Evolutionary conservation across 805 yeast genomes (phyloP), one percentile per base, ranked within the genome.

Genomic region (Tetrapisispora arboricola): DNA sequence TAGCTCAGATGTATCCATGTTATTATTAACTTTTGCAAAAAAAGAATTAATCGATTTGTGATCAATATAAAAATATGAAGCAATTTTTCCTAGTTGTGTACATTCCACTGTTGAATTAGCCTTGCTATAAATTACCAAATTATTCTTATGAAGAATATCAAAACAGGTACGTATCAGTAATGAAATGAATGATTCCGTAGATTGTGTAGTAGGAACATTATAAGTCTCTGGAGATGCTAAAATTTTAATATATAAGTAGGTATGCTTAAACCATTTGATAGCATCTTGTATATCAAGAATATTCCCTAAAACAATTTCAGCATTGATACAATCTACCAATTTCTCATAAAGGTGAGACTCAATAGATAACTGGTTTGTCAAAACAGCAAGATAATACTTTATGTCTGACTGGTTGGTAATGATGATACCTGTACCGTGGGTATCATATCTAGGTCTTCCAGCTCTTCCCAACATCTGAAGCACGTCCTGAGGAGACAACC

Each of bases 401-500:
- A 90, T 71, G 51, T 87, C 94, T 17, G 79, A 78, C 44, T 84
- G 92, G 0, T 88, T 72, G 0, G 97, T 92, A 37, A 90, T 85
- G 25, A 90, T 84, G 3, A 90, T 78, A 65, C 97, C 98, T 51
- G 85, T 95, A 53, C 98, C 98, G 53, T 78, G 75, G 15, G 78
- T 77, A 60, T 90, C 98, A 62, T 82, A 92, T 40, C 96, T 71
- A 0, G 98, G 98, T 61, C 98, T 73, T 50, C 97, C 97, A 16
- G 97, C 97, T 66, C 97, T 76, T 28, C 97, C 97, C n/a, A 90
- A 68, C 97, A 90, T 90, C 63, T 90, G 98, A 9, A 90, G 61
- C 29, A 90, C 81, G 63, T 92, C 97, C 53, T 90, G 98, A 0
- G 96, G 94, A 0, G 95, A 80, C n/a, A 90, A 65, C 54, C 84